phyloP scores from a whole-genome alignment of 495 filamentous ascomycete species.

The Hyphodiscus hymeniophilus region DNA sequence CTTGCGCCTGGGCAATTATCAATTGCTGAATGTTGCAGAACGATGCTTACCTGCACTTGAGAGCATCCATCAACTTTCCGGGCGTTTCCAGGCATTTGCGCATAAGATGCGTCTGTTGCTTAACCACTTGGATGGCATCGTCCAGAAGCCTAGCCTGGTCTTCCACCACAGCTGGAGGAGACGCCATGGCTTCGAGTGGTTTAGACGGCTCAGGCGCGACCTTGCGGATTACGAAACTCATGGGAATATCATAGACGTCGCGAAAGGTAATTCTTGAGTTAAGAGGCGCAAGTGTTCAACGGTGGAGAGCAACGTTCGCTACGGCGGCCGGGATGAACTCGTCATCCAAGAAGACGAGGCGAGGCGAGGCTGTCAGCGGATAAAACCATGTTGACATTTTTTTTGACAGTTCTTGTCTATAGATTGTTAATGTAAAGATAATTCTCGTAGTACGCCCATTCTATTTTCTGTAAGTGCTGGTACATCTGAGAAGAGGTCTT shows the following conservation, averaged over 20 bases:
- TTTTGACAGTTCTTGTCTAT: too few species aligned
- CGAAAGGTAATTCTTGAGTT: slow-evolving; percentile 1
- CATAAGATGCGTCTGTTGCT: slow-evolving; percentile 94
- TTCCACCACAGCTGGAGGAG: slow-evolving; percentile 61
- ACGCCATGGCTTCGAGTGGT: slow-evolving; percentile 33
- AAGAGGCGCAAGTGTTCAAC: too few species aligned
- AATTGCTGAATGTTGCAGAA: neutral
- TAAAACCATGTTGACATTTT: too few species aligned
- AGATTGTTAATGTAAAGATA: too few species aligned
- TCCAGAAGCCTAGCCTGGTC: slow-evolving; percentile 92
- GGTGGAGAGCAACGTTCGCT: too few species aligned
- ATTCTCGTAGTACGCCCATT: too few species aligned
- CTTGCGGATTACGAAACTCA: slow-evolving; percentile 16
- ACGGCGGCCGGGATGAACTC: too few species aligned
- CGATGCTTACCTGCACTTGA: slow-evolving; percentile 85
- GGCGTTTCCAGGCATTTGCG: slow-evolving; percentile 95
- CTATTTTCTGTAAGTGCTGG: too few species aligned
- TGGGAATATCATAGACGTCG: slow-evolving; percentile 18
- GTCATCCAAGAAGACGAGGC: too few species aligned
- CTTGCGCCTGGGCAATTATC: slow-evolving; percentile 1
- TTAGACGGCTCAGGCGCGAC: slow-evolving; percentile 4
- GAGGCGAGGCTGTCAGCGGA: neutral
- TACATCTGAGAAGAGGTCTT: too few species aligned
- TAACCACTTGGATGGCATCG: slow-evolving; percentile 91
- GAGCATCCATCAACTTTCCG: slow-evolving; percentile 98